Conservation (phyloP, 148 eudicot species). For the Rhododendron kiyosumense region DNA sequence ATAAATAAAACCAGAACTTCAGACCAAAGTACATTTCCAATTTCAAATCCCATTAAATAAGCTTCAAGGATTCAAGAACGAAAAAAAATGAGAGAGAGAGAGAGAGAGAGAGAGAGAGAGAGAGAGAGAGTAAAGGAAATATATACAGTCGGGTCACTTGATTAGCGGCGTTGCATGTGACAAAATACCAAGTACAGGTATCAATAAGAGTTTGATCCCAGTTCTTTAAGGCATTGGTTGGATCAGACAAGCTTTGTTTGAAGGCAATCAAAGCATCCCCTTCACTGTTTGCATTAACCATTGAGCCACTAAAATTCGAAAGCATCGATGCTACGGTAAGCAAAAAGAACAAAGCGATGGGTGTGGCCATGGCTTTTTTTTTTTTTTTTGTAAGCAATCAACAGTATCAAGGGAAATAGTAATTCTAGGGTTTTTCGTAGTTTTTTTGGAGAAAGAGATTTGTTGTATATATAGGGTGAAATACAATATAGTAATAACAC, state of each 20-base stretch:
- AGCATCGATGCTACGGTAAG: no score
- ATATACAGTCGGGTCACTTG: not conserved
- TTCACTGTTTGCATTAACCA: not conserved
- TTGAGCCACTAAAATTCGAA: not conserved
- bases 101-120: not conserved
- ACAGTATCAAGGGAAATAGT: not conserved
- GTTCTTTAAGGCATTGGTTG: slow-evolving; percentile 4
- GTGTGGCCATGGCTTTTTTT: not conserved
- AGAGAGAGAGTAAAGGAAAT: not conserved
- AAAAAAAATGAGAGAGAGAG: not conserved
- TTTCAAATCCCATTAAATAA: not conserved
- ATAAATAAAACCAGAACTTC: not conserved
- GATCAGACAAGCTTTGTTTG: slow-evolving; percentile 2
- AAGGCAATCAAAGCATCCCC: slow-evolving; percentile 2
- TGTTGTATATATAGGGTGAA: not conserved
- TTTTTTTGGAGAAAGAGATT: not conserved
- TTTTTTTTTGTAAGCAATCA: no score
- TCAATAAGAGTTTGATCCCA: slow-evolving; percentile 7
- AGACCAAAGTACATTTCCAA: not conserved
- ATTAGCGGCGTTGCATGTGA: not conserved
- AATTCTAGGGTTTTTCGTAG: not conserved
- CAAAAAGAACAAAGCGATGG: not conserved
- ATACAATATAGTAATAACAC: not conserved
- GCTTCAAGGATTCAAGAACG: not conserved
- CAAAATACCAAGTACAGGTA: slow-evolving; percentile 14